phyloP scores from a whole-genome alignment of 1,284 basidiomycete species.

The Tilletia walkeri region DNA sequence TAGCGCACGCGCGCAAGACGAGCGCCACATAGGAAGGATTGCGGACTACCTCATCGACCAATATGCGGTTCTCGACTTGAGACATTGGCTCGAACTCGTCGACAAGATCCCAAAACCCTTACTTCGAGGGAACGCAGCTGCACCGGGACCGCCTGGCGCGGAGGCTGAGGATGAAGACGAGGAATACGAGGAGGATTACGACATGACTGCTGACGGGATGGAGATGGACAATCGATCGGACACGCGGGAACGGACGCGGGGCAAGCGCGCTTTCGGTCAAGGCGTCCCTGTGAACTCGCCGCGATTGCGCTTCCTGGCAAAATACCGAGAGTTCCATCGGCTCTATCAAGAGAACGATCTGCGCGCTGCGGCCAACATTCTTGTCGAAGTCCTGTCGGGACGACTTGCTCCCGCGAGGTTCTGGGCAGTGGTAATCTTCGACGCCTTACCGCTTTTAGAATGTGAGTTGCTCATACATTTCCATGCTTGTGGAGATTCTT shows the following conservation, averaged over 20 bases:
- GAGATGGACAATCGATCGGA: constrained; percentile 20
- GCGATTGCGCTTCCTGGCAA: constrained; percentile 46
- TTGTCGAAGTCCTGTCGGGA: constrained; percentile 47
- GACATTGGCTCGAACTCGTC: constrained; percentile 41
- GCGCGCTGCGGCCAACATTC: constrained; percentile 37
- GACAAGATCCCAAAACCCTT: constrained; percentile 47
- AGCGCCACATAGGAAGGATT: constrained; percentile 3
- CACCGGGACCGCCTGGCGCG: not conserved
- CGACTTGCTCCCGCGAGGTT: constrained; percentile 48
- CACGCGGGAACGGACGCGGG: not conserved
- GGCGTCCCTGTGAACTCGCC: constrained; percentile 34
- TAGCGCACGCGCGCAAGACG: constrained; percentile 11
- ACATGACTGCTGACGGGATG: not conserved
- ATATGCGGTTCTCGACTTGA: constrained; percentile 40
- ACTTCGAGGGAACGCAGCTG: constrained; percentile 26
- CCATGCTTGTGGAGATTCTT: not conserved
- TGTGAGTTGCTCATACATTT: constrained; percentile 21
- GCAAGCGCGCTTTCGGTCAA: constrained; percentile 9
- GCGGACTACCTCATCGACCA: constrained; percentile 24
- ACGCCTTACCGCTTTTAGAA: constrained; percentile 46
- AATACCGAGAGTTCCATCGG: constrained; percentile 50
- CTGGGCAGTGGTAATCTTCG: constrained; percentile 47
- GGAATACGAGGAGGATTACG: constrained; percentile 18
- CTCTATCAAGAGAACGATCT: constrained; percentile 35
- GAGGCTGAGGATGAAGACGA: constrained; percentile 24